Conservation (phyloP, 257 asterid species). For the Forsythia viridissima region DNA sequence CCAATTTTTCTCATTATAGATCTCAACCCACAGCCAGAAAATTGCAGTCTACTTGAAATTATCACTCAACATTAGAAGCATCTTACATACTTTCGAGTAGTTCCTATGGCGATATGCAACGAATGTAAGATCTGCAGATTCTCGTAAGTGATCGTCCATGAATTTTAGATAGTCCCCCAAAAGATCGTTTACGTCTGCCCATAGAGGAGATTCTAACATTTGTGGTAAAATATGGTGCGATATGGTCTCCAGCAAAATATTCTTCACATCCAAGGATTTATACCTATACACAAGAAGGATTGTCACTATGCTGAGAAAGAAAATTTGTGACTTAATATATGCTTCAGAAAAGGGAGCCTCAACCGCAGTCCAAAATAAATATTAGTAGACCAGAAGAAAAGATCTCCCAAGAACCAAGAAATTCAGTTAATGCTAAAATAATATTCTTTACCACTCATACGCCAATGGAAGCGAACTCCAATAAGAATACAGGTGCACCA, state of each 20-base stretch:
- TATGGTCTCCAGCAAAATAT: conserved; percentile 87
- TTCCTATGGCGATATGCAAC: conserved; percentile 93
- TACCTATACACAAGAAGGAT: conserved; percentile 55
- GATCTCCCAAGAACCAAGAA: conserved; percentile 4
- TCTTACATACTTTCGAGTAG: conserved; percentile 75
- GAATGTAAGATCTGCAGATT: conserved; percentile 96
- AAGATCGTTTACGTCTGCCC: conserved; percentile 69
- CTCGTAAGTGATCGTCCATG: conserved; percentile 93
- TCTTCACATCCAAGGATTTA: conserved; percentile 93
- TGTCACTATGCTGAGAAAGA: conserved; percentile 24
- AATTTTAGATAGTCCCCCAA: conserved; percentile 71
- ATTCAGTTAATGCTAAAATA: conserved; percentile 14
- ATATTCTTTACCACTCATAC: conserved; percentile 63
- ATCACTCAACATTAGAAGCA: not conserved
- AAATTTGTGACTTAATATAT: conserved; percentile 14
- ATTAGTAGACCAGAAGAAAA: conserved; percentile 18
- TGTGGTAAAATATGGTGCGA: conserved; percentile 92
- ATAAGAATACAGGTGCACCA: conserved; percentile 89
- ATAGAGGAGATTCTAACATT: conserved; percentile 84
- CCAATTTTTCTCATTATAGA: not conserved
- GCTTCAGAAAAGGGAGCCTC: conserved; percentile 4
- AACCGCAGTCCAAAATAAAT: conserved; percentile 1
- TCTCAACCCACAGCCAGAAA: not conserved
- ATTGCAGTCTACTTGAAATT: not conserved
- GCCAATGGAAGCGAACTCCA: conserved; percentile 92